Base-by-base conservation (phyloP, 208 protist species). In the Trichomonas vaginalis region DNA sequence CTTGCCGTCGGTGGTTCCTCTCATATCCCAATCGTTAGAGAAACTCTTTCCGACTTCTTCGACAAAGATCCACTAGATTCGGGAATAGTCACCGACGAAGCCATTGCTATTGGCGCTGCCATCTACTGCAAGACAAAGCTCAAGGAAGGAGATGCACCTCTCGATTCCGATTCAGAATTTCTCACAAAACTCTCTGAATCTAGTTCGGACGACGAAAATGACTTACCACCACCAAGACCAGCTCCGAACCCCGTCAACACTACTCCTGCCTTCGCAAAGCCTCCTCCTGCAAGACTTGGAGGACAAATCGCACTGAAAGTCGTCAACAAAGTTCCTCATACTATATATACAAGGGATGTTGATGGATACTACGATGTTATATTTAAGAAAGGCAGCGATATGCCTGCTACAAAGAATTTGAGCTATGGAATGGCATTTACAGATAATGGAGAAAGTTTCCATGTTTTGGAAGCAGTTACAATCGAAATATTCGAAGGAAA, bases 11-110 rank as follows among this genome's bases (percentile, higher is more conserved):
- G 98, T 95, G 98, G 98, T 88, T 98, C 98, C 15, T 98, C 97
- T 37, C 96, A 99, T 96, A 99, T 99, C 96, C 98, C 98, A 40
- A 99, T 98, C 12, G 79, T 83, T 42, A 37, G 15, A 32, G n/a
- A 32, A 12, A 35, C 12, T 37, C 3, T 83, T 12, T 96, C 97
- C 95, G 97, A 97, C 48, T 98, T 97, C 96, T 98, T 98, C 96
- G 98, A 98, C 12, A 42, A 15, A 42, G 35, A 42, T 42, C 1
- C 17, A 12, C 12, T 40, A 37, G 35, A 99, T 97, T 98, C 99
- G 97, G 98, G 98, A 46, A 98, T 99, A 35, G 99, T 98, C 32
- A 99, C 98, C 97, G 99, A 99, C 96, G 99, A 99, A 10, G 98
- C 99, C 12, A 83, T 83, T 42, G 79, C 56, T 32, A 70, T 70